phyloP scores from a whole-genome alignment of 192 early-diverging fungal genomes.

The Coemansia sp. region DNA sequence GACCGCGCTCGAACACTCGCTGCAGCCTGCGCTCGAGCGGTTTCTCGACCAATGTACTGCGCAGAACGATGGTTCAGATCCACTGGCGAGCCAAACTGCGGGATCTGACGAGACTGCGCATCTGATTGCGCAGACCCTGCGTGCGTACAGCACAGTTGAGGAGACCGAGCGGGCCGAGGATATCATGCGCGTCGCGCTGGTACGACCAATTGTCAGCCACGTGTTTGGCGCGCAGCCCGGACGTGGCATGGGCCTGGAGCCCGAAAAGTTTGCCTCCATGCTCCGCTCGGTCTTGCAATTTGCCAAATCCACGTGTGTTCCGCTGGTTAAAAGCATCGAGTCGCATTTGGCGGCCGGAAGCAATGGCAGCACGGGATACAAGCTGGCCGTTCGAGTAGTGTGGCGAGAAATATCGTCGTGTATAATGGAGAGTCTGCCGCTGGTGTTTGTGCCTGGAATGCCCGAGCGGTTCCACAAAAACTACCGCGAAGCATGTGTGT shows the following conservation, averaged over 20 bases:
- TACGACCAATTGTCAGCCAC: conserved; percentile 13
- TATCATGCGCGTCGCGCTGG: conserved; percentile 26
- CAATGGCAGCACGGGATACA: neutral
- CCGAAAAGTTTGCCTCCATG: conserved; percentile 18
- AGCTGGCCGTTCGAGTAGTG: conserved; percentile 29
- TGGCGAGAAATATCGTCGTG: conserved; percentile 29
- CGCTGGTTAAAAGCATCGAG: conserved; percentile 14
- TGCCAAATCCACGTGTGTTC: conserved; percentile 11
- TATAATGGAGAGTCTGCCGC: conserved; percentile 21
- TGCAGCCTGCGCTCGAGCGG: conserved; percentile 21
- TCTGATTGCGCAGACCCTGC: conserved; percentile 27
- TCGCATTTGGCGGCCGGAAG: conserved; percentile 6
- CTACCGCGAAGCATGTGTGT: conserved; percentile 19
- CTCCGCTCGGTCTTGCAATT: conserved; percentile 18
- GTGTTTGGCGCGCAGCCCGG: conserved; percentile 9
- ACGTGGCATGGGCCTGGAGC: conserved; percentile 43
- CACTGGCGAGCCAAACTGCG: neutral
- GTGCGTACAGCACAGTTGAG: conserved; percentile 34
- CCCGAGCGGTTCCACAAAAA: conserved; percentile 44
- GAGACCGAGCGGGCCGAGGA: conserved; percentile 20
- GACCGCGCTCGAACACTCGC: conserved; percentile 17
- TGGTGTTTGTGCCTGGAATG: conserved; percentile 50
- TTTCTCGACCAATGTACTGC: neutral
- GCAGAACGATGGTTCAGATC: neutral
- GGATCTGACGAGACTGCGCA: neutral